Evolutionary conservation across 306 rosid genomes (phyloP).

Genomic region (Corylus avellana): DNA sequence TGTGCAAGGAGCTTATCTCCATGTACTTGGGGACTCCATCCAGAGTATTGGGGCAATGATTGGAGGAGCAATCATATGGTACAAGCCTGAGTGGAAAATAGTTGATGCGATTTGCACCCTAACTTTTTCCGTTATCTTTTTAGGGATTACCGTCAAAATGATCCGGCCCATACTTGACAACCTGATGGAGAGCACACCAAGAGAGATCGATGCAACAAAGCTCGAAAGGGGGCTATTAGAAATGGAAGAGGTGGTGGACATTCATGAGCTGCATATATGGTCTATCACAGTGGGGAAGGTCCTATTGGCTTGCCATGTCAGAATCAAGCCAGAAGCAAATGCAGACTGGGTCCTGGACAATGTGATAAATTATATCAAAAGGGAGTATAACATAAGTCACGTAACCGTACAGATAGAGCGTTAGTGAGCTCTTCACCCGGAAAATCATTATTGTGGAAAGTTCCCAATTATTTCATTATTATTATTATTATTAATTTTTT

Average conservation of each 20-base stretch:
- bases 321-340: slow-evolving; percentile 67
- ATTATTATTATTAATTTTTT: too few relatives aligned
- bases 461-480: too few relatives aligned
- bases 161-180: slow-evolving; percentile 68
- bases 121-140: slow-evolving; percentile 56
- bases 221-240: slow-evolving; percentile 61
- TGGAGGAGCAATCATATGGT: slow-evolving; percentile 78
- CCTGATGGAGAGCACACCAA: slow-evolving; percentile 77
- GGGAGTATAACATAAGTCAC: slow-evolving; percentile 76
- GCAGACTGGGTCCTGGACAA: slow-evolving; percentile 70
- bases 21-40: slow-evolving; percentile 72
- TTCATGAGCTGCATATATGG: slow-evolving; percentile 84
- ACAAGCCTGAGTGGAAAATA: slow-evolving; percentile 61
- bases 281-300: slow-evolving; percentile 78
- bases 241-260: slow-evolving; percentile 74
- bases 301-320: slow-evolving; percentile 77
- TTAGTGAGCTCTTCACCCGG: slow-evolving; percentile 19
- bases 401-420: slow-evolving; percentile 81
- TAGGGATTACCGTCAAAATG: slow-evolving; percentile 70
- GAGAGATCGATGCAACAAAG: slow-evolving; percentile 70
- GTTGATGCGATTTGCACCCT: slow-evolving; percentile 73
- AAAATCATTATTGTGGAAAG: slow-evolving; percentile 24
- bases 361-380: slow-evolving; percentile 59
- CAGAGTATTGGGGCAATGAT: slow-evolving; percentile 83
- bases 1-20: slow-evolving; percentile 76